A percentile compares a stretch with the other conserved stretches of the same genome.
Conservation (phyloP, 768 basidiomycete species). For the Polyporus arcularius region DNA sequence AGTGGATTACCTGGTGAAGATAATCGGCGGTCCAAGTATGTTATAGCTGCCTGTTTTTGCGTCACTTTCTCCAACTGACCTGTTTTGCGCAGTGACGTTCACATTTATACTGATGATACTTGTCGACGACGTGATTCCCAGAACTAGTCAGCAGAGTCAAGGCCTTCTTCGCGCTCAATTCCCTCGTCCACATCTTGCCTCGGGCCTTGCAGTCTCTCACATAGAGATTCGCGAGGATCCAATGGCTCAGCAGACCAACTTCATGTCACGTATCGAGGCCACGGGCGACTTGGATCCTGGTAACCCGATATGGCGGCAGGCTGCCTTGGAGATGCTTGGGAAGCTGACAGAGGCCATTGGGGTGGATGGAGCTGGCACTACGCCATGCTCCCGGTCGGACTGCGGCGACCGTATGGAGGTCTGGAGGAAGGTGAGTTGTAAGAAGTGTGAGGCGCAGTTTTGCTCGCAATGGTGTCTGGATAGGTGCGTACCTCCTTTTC, state of each 20-base stretch:
- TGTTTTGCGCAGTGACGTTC: not conserved
- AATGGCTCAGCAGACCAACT: no score
- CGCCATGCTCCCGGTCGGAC: no score
- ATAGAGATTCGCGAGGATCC: no score
- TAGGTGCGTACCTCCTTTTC: not conserved
- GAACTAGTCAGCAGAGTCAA: not conserved
- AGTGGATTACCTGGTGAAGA: not conserved
- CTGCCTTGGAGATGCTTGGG: constrained; percentile 7
- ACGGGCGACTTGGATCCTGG: not conserved
- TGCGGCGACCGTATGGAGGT: no score
- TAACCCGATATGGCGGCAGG: constrained; percentile 5
- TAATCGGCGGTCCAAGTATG: not conserved
- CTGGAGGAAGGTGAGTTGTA: no score
- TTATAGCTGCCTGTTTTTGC: not conserved
- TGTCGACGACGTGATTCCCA: not conserved
- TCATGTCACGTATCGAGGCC: no score
- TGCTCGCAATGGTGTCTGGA: not conserved
- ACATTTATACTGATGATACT: not conserved
- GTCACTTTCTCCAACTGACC: not conserved
- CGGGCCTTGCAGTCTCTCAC: not conserved
- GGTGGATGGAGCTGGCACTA: no score
- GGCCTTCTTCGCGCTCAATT: not conserved
- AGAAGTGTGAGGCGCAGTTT: not conserved
- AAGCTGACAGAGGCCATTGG: not conserved
- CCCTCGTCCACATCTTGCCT: not conserved